Conservation (phyloP, 2,329 filamentous ascomycete species). For the Pyrenophora seminiperda region DNA sequence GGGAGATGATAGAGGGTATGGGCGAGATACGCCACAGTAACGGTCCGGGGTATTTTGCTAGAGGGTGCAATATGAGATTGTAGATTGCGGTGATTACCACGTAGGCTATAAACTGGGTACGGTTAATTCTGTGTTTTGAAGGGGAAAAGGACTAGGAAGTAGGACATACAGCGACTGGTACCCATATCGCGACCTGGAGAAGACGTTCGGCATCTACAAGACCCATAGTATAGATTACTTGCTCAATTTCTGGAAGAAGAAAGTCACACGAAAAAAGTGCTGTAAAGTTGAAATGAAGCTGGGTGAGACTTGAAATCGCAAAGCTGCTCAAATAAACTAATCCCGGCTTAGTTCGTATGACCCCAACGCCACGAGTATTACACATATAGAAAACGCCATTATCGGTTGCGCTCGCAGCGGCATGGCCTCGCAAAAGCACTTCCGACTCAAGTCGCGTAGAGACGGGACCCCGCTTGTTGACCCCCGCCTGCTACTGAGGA, state of each 20-base stretch:
- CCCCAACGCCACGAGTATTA: conserved; percentile 19
- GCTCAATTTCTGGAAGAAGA: too few species aligned
- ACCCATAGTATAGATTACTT: conserved; percentile 23
- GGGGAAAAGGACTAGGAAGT: not conserved
- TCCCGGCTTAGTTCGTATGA: conserved; percentile 23
- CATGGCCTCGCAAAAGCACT: conserved; percentile 32
- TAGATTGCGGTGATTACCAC: conserved; percentile 31
- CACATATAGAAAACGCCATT: conserved; percentile 12
- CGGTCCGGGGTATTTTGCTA: conserved; percentile 39
- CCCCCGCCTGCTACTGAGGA: conserved; percentile 18
- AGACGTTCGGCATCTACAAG: conserved; percentile 35
- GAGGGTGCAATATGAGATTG: conserved; percentile 38
- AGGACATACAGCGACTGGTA: conserved; percentile 31
- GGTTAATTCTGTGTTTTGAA: conserved; percentile 7
- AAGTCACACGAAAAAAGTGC: too few species aligned
- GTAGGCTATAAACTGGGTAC: conserved; percentile 26
- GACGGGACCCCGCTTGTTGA: conserved; percentile 25
- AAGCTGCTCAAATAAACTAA: conserved; percentile 24
- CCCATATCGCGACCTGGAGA: conserved; percentile 27
- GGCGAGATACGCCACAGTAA: conserved; percentile 38
- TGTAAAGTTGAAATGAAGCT: not conserved
- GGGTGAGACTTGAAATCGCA: conserved; percentile 6
- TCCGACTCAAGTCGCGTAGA: conserved; percentile 22
- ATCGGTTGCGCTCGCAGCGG: conserved; percentile 16
- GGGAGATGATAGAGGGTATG: conserved; percentile 34